Evolutionary conservation across 768 basidiomycete species (phyloP).

Genomic region (Collybia sordida): DNA sequence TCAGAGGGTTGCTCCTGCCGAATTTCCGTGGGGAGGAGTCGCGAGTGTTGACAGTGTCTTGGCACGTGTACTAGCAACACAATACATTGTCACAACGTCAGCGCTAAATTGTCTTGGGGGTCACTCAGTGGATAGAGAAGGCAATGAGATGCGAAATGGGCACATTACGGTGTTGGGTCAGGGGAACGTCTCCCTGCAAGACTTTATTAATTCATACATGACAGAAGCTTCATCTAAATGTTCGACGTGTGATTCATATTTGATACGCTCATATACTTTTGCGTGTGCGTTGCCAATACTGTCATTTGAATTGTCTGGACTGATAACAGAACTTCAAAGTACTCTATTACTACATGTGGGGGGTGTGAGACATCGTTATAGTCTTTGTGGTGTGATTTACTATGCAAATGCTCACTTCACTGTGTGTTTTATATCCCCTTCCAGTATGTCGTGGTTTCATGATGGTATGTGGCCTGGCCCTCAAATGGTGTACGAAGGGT

Average conservation of each 20-base stretch:
- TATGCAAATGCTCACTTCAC: no score
- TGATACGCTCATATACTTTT: no score
- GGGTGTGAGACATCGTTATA: no score
- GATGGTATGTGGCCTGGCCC: no score
- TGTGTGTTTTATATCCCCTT: no score
- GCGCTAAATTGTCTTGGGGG: background rate
- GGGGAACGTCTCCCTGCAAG: background rate
- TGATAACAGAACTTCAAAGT: no score
- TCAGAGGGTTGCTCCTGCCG: background rate
- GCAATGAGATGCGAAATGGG: background rate
- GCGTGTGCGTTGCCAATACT: no score
- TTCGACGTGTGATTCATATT: background rate
- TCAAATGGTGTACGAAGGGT: no score
- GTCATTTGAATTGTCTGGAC: no score
- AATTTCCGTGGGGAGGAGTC: conserved; percentile 1
- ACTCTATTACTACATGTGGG: no score
- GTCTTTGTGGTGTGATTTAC: no score
- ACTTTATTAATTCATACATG: background rate
- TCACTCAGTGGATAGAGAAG: background rate
- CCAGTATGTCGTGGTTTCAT: no score
- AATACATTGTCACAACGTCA: background rate
- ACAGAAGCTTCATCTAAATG: background rate
- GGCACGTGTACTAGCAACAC: background rate
- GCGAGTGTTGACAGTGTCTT: conserved; percentile 1
- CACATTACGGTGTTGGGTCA: background rate